These are phyloP conservation scores for Suillus occidentalis DNA, from an alignment of 768 basidiomycete species.

Conservation along the genomic window DNA sequence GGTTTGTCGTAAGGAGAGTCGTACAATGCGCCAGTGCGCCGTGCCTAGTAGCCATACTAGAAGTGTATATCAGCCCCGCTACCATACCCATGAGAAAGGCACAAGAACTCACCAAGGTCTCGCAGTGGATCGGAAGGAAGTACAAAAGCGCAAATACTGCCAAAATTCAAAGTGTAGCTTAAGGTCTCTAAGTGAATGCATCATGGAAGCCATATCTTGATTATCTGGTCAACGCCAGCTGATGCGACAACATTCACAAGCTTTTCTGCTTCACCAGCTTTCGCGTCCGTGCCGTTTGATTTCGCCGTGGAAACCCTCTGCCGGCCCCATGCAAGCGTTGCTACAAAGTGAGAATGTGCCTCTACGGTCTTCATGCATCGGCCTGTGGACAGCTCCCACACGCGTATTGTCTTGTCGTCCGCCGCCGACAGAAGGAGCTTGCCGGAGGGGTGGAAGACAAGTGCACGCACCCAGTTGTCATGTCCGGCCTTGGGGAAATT, in stretches of 20 bases:
- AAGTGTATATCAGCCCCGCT: conserved; percentile 6
- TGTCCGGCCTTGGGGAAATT: conserved; percentile 58
- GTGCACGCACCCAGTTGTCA: conserved; percentile 87
- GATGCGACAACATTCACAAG: conserved; percentile 69
- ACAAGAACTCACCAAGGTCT: conserved; percentile 18
- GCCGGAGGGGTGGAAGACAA: conserved; percentile 88
- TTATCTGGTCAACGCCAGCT: conserved; percentile 65
- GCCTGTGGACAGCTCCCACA: conserved; percentile 88
- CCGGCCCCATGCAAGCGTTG: conserved; percentile 80
- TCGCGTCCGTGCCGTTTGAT: conserved; percentile 36
- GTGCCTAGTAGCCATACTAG: conserved; percentile 1
- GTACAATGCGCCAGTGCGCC: not conserved
- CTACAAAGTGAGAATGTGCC: conserved; percentile 84
- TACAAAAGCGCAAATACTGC: conserved; percentile 14
- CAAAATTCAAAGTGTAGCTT: conserved; percentile 6
- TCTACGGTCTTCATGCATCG: conserved; percentile 85
- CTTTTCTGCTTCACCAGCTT: conserved; percentile 47
- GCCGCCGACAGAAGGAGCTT: conserved; percentile 89
- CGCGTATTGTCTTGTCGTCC: conserved; percentile 87
- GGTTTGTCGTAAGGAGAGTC: conserved; percentile 28
- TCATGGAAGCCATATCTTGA: conserved; percentile 66
- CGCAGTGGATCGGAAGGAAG: conserved; percentile 10
- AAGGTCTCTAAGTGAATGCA: conserved; percentile 3
- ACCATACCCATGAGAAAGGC: conserved; percentile 11
- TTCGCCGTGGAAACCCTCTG: conserved; percentile 43